These are phyloP conservation scores for Xylaria sp. DNA, from an alignment of 2,329 filamentous ascomycete species.

Conservation along the genomic window DNA sequence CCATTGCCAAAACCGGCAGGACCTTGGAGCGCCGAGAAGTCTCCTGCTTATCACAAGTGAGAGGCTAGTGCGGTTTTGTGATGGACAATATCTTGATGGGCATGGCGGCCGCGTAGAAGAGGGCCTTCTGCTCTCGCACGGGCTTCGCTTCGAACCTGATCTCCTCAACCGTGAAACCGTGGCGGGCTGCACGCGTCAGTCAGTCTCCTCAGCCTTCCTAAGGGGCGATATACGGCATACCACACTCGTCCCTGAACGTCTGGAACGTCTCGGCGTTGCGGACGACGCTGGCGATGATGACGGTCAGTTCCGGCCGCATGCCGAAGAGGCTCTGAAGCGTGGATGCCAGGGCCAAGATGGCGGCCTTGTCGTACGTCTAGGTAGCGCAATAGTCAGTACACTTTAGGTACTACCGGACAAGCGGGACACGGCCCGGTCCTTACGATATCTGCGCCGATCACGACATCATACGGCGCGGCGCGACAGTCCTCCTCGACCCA, in stretches of 20 bases:
- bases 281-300: slow-evolving; percentile 63
- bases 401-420: no score
- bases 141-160: slow-evolving; percentile 46
- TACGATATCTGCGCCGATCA: slow-evolving; percentile 38
- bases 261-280: slow-evolving; percentile 65
- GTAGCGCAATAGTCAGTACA: background rate
- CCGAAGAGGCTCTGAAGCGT: slow-evolving; percentile 60
- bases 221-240: slow-evolving; percentile 45
- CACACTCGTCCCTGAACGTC: slow-evolving; percentile 58
- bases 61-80: slow-evolving; percentile 6
- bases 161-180: slow-evolving; percentile 40
- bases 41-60: background rate
- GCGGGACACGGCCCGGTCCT: no score
- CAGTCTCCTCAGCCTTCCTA: background rate
- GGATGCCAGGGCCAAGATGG: slow-evolving; percentile 58
- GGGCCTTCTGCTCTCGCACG: slow-evolving; percentile 46
- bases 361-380: slow-evolving; percentile 63
- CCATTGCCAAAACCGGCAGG: no score
- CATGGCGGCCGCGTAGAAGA: slow-evolving; percentile 46
- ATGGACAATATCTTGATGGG: slow-evolving; percentile 36
- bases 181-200: slow-evolving; percentile 32
- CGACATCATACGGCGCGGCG: slow-evolving; percentile 32
- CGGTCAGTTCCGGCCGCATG: slow-evolving; percentile 50
- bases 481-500: slow-evolving; percentile 33
- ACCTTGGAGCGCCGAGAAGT: no score